phyloP scores from a whole-genome alignment of 192 early-diverging fungal genomes.

The Spinellus fusiger region DNA sequence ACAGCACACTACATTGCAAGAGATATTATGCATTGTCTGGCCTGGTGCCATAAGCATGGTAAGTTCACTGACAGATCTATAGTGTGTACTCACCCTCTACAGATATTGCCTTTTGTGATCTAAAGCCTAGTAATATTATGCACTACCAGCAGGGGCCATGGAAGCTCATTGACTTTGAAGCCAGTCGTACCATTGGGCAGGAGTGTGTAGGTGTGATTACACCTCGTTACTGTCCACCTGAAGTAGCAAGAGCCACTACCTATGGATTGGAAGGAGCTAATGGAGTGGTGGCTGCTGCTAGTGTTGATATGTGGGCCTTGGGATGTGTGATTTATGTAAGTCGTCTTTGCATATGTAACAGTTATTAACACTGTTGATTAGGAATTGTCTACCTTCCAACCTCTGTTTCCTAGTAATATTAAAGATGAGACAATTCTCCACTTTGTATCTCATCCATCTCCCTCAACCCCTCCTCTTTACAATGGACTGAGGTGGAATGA shows the following conservation, averaged over 20 bases:
- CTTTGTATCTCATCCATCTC: conserved; percentile 43
- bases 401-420: conserved; percentile 35
- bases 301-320: conserved; percentile 45
- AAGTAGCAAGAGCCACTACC: conserved; percentile 41
- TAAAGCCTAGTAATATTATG: conserved; percentile 53
- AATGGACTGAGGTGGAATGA: conserved; percentile 40
- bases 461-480: conserved; percentile 36
- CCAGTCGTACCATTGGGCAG: conserved; percentile 36
- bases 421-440: conserved; percentile 44
- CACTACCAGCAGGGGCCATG: conserved; percentile 34
- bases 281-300: conserved; percentile 41
- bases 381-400: conserved; percentile 41
- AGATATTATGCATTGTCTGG: conserved; percentile 34
- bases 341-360: neutral
- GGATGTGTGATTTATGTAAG: conserved; percentile 46
- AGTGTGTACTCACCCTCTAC: neutral
- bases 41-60: conserved; percentile 38
- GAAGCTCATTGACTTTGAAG: conserved; percentile 49
- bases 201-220: conserved; percentile 45
- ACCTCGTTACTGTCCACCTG: conserved; percentile 45
- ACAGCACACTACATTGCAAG: conserved; percentile 14
- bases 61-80: neutral
- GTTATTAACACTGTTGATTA: neutral
- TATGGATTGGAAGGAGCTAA: conserved; percentile 37
- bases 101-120: conserved; percentile 45